These are phyloP conservation scores for Gremmenia infestans DNA, from an alignment of 2,329 filamentous ascomycete genomes.

Conservation along the genomic window DNA sequence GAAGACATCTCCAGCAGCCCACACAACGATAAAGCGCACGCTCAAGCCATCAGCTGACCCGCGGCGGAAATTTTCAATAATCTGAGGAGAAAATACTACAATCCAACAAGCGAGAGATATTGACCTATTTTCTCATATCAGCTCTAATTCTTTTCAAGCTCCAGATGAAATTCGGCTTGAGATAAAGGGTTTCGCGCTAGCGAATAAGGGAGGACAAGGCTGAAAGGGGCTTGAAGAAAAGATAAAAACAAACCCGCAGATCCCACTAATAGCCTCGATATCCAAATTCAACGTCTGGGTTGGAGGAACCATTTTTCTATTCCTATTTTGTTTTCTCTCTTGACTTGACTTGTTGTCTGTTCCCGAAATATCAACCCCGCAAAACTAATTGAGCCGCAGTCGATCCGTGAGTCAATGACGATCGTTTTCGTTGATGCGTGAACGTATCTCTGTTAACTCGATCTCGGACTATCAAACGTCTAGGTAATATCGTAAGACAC, in stretches of 20 bases:
- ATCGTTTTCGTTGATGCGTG: too few relatives aligned
- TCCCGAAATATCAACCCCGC: too few relatives aligned
- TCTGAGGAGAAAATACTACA: conserved; percentile 94
- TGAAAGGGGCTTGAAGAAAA: background rate
- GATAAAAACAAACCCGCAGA: conserved; percentile 62
- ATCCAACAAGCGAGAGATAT: conserved; percentile 96
- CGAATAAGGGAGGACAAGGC: background rate
- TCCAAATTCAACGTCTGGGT: conserved; percentile 62
- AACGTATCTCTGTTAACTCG: too few relatives aligned
- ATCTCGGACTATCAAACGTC: too few relatives aligned
- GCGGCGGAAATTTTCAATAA: conserved; percentile 88
- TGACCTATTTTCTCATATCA: conserved; percentile 50
- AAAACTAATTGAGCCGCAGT: too few relatives aligned
- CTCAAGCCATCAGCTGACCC: conserved; percentile 83
- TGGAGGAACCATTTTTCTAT: conserved; percentile 40
- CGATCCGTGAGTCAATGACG: too few relatives aligned
- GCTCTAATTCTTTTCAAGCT: background rate
- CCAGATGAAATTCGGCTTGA: too few relatives aligned
- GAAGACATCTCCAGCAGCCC: conserved; percentile 92
- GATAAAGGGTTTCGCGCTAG: background rate
- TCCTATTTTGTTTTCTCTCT: background rate
- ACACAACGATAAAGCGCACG: conserved; percentile 86
- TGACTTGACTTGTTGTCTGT: too few relatives aligned
- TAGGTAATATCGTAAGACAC: too few relatives aligned
- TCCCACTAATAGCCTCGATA: conserved; percentile 86